Percentiles rank a stretch among this genome's conserved stretches.
These are phyloP conservation scores for Candida railenensis DNA, from an alignment of 805 yeast genomes.

Conservation along the genomic window DNA sequence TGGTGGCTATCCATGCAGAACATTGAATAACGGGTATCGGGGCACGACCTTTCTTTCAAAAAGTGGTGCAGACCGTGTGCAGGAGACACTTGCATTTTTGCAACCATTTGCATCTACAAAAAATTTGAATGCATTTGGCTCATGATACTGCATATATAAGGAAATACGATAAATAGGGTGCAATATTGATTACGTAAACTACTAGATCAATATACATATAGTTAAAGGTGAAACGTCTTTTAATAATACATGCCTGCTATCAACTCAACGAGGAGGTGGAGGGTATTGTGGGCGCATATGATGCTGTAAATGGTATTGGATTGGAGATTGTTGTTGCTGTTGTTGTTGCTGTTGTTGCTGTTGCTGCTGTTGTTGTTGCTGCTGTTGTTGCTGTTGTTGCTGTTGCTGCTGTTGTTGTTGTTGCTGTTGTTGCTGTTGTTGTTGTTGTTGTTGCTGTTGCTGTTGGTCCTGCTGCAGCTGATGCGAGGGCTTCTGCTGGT, in stretches of 20 bases:
- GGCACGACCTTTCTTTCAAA: neutral
- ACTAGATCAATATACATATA: neutral
- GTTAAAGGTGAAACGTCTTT: too few relatives aligned
- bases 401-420: conserved; percentile 6
- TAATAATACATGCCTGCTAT: too few relatives aligned
- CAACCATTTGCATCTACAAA: neutral
- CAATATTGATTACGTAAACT: neutral
- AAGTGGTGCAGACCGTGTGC: neutral
- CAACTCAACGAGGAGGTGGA: neutral
- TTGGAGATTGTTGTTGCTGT: conserved; percentile 5
- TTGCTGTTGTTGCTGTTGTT: neutral
- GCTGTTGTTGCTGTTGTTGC: conserved; percentile 5
- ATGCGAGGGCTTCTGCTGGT: conserved; percentile 2
- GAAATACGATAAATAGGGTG: neutral
- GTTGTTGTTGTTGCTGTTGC: conserved; percentile 5
- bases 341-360: conserved; percentile 4
- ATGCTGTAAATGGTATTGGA: conserved; percentile 8
- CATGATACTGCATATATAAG: neutral
- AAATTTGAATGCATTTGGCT: too few relatives aligned
- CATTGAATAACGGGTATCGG: neutral
- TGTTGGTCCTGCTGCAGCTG: conserved; percentile 9
- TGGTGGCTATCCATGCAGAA: neutral
- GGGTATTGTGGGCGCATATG: conserved; percentile 5
- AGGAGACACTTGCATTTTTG: neutral
- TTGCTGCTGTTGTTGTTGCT: conserved; percentile 6